Percentiles rank a stretch among this genome's conserved stretches.
These are phyloP conservation scores for Centaurea solstitialis DNA, from an alignment of 129 eudicot genomes.

Conservation along the genomic window DNA sequence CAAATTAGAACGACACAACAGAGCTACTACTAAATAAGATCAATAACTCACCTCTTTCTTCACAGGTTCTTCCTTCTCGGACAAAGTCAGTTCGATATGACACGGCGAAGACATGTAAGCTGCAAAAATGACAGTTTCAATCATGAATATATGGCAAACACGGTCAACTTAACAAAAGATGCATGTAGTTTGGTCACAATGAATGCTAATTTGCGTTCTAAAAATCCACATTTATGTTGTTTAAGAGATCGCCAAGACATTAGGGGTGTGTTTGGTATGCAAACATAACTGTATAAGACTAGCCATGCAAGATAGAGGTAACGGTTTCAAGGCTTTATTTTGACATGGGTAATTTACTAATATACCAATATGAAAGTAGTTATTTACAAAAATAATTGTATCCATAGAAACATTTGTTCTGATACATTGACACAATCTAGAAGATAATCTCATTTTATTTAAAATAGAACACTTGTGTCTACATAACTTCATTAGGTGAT, in stretches of 20 bases:
- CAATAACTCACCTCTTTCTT: constrained; percentile 45
- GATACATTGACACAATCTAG: no score
- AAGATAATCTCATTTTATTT: no score
- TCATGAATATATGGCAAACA: background rate
- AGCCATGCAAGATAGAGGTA: no score
- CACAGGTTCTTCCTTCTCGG: constrained; percentile 58
- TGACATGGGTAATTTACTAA: no score
- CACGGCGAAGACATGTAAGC: constrained; percentile 63
- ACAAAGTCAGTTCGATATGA: constrained; percentile 50
- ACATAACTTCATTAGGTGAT: no score
- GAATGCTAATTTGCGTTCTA: background rate
- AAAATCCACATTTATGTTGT: background rate
- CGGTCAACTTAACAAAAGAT: background rate
- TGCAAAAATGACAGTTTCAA: constrained; percentile 1
- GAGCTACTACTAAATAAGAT: background rate
- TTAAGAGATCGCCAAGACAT: background rate
- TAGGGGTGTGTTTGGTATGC: no score
- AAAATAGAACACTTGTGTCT: no score
- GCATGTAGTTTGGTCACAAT: background rate
- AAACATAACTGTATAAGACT: no score
- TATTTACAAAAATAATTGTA: no score
- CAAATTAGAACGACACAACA: background rate
- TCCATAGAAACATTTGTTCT: no score
- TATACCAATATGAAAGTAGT: no score
- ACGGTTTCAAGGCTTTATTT: no score